These are phyloP conservation scores for Cubamyces sp. DNA, from an alignment of 768 basidiomycete genomes.

Conservation along the genomic window DNA sequence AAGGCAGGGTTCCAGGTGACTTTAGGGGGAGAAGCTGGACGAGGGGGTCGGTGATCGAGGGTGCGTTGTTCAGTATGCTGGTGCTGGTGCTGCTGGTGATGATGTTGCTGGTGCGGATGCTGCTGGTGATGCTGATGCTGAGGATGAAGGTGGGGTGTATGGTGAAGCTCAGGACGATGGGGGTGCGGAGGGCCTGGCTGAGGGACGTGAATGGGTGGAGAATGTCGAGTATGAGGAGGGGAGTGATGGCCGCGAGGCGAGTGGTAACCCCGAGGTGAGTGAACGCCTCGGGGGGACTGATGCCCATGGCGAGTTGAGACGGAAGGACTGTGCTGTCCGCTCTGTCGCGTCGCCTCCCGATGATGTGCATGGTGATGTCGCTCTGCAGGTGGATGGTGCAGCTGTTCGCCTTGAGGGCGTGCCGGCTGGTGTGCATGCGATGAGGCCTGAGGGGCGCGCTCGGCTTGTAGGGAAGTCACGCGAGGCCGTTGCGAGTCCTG, in stretches of 20 bases:
- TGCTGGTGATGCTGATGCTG: slow-evolving; percentile 30
- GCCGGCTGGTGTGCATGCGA: neutral
- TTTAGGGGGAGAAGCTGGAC: slow-evolving; percentile 64
- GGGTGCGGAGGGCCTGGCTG: slow-evolving; percentile 21
- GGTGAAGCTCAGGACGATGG: slow-evolving; percentile 29
- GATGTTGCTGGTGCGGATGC: slow-evolving; percentile 30
- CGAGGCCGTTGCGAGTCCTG: slow-evolving; percentile 8
- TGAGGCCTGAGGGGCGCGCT: slow-evolving; percentile 14
- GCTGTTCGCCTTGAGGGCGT: neutral
- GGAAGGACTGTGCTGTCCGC: slow-evolving; percentile 15
- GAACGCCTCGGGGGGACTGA: slow-evolving; percentile 22
- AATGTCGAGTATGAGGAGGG: slow-evolving; percentile 8
- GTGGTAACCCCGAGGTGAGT: slow-evolving; percentile 19
- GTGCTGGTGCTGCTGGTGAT: slow-evolving; percentile 29
- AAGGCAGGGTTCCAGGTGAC: slow-evolving; percentile 80
- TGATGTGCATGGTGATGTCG: slow-evolving; percentile 16
- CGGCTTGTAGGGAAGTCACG: neutral
- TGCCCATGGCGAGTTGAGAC: slow-evolving; percentile 8
- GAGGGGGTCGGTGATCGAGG: slow-evolving; percentile 36
- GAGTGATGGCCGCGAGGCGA: slow-evolving; percentile 19
- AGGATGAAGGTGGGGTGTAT: slow-evolving; percentile 18
- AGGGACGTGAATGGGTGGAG: slow-evolving; percentile 12
- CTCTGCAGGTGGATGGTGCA: neutral
- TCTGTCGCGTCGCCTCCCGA: slow-evolving; percentile 11
- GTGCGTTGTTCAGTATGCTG: too few relatives aligned